Base-by-base conservation (phyloP, 345 rosid species). In the Aquilaria malaccensis region DNA sequence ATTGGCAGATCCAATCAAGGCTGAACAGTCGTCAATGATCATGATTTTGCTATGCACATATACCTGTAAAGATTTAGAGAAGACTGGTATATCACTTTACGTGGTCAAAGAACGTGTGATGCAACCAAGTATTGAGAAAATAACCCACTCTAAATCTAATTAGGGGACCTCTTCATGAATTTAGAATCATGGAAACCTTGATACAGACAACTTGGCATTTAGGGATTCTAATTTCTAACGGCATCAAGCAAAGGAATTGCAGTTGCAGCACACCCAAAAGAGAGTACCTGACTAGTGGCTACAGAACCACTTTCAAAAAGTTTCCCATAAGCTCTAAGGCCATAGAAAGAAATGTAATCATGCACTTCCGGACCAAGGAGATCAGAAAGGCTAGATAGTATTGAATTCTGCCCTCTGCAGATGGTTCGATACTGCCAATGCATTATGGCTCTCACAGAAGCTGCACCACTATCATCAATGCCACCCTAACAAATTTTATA, bases 391-490 rank as follows among this genome's bases (percentile, higher is more conserved):
- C 84, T 84, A 67, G 84, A 83, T 74, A 91, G 75, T 75, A 91
- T 84, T n/a, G 97, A 91, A 76, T 75, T 76, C 32, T 76, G 92
- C 71, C 96, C 97, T 76, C 94, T 78, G 83, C 81, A 83, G 59
- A 91, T 85, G 67, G 97, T 91, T 73, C 96, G 85, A 72, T 88
- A 80, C 76, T 91, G 97, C 96, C 97, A 91, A 67, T 91, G 96
- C 94, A 91, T 84, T 71, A 88, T 88, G 69, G 97, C 96, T 86
- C 97, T 86, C 14, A 91, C 96, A 73, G 97, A 84, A 55, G 97
- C 97, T 15, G 97, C 94, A 56, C 96, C 96, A 65, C 84, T 73
- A 78, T 91, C 97, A 59, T 91, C 96, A 73, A 91, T 65, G 60
- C 97, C 97, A 48, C 97, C 97, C 97, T 91, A 75, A 70, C 61